phyloP scores from a whole-genome alignment of 2,329 filamentous ascomycete genomes.

The Talaromyces marneffei region DNA sequence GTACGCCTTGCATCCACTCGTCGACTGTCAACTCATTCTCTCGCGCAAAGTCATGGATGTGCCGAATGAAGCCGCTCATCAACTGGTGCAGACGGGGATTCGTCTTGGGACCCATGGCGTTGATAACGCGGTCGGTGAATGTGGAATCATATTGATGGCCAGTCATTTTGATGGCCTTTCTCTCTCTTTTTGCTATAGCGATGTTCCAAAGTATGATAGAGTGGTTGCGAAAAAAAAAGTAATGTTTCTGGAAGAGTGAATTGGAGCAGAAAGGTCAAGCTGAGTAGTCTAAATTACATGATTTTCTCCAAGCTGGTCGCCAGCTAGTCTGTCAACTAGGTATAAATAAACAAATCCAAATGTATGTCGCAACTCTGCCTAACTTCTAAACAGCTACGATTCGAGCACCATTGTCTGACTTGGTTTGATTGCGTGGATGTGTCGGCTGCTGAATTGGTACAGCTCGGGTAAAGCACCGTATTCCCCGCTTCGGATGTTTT shows the following conservation, averaged over 20 bases:
- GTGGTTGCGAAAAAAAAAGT: neutral
- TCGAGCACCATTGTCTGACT: neutral
- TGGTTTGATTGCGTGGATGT: neutral
- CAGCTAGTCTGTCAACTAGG: neutral
- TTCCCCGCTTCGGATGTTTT: slow-evolving; percentile 7
- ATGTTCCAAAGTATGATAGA: neutral
- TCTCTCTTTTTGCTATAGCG: neutral
- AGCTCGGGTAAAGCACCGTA: slow-evolving; percentile 2
- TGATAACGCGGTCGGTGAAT: slow-evolving; percentile 65
- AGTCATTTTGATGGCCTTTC: neutral
- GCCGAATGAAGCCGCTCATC: slow-evolving; percentile 47
- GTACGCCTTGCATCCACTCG: slow-evolving; percentile 53
- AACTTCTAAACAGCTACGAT: neutral
- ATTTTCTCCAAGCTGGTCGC: neutral
- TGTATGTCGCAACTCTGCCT: neutral
- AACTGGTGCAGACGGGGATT: slow-evolving; percentile 61
- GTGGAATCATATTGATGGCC: slow-evolving; percentile 32
- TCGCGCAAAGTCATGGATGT: slow-evolving; percentile 55
- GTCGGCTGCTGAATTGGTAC: neutral
- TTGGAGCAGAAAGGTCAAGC: neutral
- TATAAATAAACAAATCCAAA: neutral
- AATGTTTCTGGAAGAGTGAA: neutral
- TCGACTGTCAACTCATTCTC: slow-evolving; percentile 55
- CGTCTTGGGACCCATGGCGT: slow-evolving; percentile 66
- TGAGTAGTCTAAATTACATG: neutral